phyloP scores from a whole-genome alignment of 139 green algal species.

The Coelastrella sp. region DNA sequence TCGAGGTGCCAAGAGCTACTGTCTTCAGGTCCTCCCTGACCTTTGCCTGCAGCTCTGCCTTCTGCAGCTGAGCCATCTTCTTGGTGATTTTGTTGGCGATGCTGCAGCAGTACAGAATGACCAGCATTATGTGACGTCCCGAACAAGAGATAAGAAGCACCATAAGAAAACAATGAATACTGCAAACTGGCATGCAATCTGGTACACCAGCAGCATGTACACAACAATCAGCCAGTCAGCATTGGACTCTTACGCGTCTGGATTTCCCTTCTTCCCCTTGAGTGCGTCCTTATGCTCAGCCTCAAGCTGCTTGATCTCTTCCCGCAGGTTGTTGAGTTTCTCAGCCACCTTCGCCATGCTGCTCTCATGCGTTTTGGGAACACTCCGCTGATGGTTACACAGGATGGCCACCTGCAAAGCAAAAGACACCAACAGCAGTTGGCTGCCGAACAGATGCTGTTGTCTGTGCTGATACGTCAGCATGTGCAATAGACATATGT shows the following conservation, averaged over 20 bases:
- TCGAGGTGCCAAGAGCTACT: slow-evolving; percentile 97
- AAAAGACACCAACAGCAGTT: background rate
- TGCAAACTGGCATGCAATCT: background rate
- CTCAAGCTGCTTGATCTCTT: slow-evolving; percentile 75
- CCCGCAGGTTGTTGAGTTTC: slow-evolving; percentile 65
- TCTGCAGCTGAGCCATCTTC: slow-evolving; percentile 77
- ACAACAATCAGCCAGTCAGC: no score
- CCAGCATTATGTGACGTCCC: no score
- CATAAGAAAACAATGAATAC: background rate
- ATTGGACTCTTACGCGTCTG: slow-evolving; percentile 48
- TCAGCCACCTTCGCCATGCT: slow-evolving; percentile 89
- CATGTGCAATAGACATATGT: no score
- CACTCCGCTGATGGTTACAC: slow-evolving; percentile 97
- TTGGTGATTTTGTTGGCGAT: slow-evolving; percentile 53
- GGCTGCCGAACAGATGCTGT: background rate
- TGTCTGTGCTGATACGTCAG: no score
- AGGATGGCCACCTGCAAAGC: slow-evolving; percentile 92
- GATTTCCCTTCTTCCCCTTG: slow-evolving; percentile 64
- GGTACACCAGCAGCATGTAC: no score
- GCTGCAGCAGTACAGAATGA: slow-evolving; percentile 18
- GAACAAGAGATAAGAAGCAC: no score
- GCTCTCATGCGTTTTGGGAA: slow-evolving; percentile 87
- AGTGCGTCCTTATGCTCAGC: slow-evolving; percentile 68
- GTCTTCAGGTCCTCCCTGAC: slow-evolving; percentile 95
- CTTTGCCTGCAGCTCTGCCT: slow-evolving; percentile 62